Conservation (phyloP, 306 rosid species). For the Begonia masoniana region DNA sequence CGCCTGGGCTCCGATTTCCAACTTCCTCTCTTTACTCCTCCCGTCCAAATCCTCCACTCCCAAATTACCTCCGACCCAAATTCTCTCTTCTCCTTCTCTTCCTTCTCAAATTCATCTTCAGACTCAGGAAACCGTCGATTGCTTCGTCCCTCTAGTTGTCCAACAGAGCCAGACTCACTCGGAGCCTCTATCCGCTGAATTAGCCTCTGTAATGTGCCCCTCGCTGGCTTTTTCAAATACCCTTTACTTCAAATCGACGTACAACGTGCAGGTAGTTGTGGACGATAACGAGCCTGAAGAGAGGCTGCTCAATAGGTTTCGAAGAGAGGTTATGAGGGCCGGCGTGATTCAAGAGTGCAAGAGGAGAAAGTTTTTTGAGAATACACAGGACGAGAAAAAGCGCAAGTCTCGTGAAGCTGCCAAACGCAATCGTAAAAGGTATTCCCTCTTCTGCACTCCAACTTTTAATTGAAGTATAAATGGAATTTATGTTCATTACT, state of each 20-base stretch:
- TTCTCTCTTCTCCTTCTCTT: conserved; percentile 15
- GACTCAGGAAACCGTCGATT: conserved; percentile 14
- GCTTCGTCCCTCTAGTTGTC: conserved; percentile 11
- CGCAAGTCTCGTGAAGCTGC: conserved; percentile 76
- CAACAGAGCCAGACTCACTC: conserved; percentile 6
- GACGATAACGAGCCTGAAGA: conserved; percentile 78
- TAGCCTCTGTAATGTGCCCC: conserved; percentile 48
- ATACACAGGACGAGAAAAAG: conserved; percentile 63
- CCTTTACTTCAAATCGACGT: conserved; percentile 35
- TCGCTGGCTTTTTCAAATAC: conserved; percentile 34
- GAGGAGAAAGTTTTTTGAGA: conserved; percentile 57
- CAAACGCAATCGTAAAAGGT: conserved; percentile 73
- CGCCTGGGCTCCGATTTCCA: conserved; percentile 43
- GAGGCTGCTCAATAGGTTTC: conserved; percentile 52
- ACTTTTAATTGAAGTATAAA: too few relatives aligned
- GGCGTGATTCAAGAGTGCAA: conserved; percentile 69
- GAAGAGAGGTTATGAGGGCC: conserved; percentile 70
- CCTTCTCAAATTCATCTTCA: conserved; percentile 6
- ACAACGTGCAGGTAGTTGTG: conserved; percentile 58
- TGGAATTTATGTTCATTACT: too few relatives aligned
- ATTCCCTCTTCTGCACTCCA: background rate
- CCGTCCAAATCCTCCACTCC: conserved; percentile 38
- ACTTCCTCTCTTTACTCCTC: conserved; percentile 48
- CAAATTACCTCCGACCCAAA: conserved; percentile 20
- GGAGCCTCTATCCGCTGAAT: conserved; percentile 16